Evolutionary conservation across 2,329 filamentous ascomycete genomes (phyloP).

Genomic region (Aspergillus udagawae): DNA sequence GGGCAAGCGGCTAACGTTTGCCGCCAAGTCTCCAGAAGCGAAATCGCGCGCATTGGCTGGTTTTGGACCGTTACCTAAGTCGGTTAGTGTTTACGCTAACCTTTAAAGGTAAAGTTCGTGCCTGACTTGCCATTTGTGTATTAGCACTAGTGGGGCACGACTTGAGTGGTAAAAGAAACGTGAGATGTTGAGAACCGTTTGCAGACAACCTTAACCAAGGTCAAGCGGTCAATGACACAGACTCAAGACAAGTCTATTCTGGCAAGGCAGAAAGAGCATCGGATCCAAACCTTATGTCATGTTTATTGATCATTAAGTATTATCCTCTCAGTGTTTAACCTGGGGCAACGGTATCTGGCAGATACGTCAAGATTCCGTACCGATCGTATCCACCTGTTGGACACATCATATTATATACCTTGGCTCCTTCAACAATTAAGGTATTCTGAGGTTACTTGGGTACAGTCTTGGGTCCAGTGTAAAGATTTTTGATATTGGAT

Average conservation of each 20-base stretch:
- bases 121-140: neutral
- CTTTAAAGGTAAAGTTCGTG: neutral
- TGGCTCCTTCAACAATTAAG: neutral
- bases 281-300: neutral
- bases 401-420: too few species aligned
- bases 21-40: neutral
- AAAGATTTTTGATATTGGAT: neutral
- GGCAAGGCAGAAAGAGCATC: too few species aligned
- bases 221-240: too few species aligned
- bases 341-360: neutral
- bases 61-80: neutral
- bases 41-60: neutral
- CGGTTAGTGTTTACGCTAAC: neutral
- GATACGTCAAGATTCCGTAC: too few species aligned
- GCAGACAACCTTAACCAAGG: neutral
- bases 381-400: too few species aligned
- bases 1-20: neutral
- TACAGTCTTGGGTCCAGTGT: neutral
- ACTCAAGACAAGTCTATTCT: too few species aligned
- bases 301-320: neutral
- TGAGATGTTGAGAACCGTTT: neutral
- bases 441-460: neutral
- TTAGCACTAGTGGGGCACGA: neutral
- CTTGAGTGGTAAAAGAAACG: neutral
- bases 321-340: neutral